Base-by-base conservation (phyloP, 2,329 filamentous ascomycete species). In the Aspergillaceae sp. region DNA sequence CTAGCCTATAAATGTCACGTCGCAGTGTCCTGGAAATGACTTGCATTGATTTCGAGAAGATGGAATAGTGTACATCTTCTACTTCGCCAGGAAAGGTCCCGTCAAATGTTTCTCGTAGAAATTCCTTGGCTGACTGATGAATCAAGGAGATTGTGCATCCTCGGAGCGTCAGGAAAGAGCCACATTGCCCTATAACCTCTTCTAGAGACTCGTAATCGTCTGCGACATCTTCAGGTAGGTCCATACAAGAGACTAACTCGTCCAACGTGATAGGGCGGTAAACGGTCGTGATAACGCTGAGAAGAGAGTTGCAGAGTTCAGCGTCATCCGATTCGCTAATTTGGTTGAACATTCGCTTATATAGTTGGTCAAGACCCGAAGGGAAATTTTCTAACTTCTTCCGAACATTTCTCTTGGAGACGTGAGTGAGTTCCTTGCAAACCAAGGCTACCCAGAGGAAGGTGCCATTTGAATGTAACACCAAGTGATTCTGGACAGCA, bases 111-210 rank as follows among this genome's bases (percentile, higher is more conserved):
- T n/a, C 6, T 7, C 33, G 7, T 2, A 45, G 8, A 40, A 55
- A 55, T 19, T 55, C 51, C 40, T 51, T 52, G 7, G 44, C 51
- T 3, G 52, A 55, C 30, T 52, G 47, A 44, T 55, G 51, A 4
- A 55, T 40, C 42, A 54, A 47, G 40, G 46, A 50, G 26, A 54
- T 40, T 1, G 29, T 43, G 8, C 45, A 29, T 5, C 47, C 41
- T 5, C 43, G 44, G 11, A 52, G 10, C 5, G 34, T 44, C 19
- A 55, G 42, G 37, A 55, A 55, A 5, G 49, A 54, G 32, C 48
- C 51, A 44, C 52, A 42, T 8, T 4, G 2, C 3, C 40, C 28
- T 32, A 38, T 6, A 19, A 40, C 9, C 28, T 43, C 11, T 40
- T 38, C 8, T 7, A 33, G n/a, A 29, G 37, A 4, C 10, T 19